A percentile compares a stretch with the other conserved stretches of the same genome.
These are phyloP conservation scores for Quercus robur DNA, from an alignment of 306 rosid genomes.

Conservation along the genomic window DNA sequence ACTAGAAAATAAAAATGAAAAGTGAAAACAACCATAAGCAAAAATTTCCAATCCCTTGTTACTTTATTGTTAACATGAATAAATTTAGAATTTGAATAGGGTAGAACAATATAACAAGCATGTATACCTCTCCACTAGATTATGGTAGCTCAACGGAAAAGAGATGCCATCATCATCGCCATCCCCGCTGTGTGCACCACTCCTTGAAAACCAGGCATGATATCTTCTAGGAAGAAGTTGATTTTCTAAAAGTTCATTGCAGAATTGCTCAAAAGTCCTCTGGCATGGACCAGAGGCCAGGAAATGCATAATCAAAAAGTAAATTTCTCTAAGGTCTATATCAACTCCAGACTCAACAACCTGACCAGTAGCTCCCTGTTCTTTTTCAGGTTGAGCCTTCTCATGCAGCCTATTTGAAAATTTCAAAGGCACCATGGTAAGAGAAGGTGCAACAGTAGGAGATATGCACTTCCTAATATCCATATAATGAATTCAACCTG, in stretches of 20 bases:
- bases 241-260: conserved; percentile 71
- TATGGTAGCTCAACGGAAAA: conserved; percentile 61
- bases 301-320: conserved; percentile 79
- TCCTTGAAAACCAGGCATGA: conserved; percentile 88
- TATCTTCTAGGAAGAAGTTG: conserved; percentile 88
- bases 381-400: conserved; percentile 37
- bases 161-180: conserved; percentile 57
- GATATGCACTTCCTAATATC: conserved; percentile 54
- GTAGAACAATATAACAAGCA: background rate
- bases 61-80: background rate
- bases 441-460: conserved; percentile 40
- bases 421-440: conserved; percentile 38
- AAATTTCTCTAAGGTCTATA: conserved; percentile 68
- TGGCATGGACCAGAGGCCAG: conserved; percentile 78
- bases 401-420: conserved; percentile 49
- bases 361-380: conserved; percentile 18
- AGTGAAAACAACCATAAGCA: background rate
- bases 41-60: background rate
- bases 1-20: background rate
- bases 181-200: conserved; percentile 33
- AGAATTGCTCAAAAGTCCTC: conserved; percentile 56
- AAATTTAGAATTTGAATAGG: background rate
- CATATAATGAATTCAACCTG: conserved; percentile 46
- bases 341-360: conserved; percentile 49
- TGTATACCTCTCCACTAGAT: conserved; percentile 63